These are phyloP conservation scores for Tephrocybe sp. DNA, from an alignment of 768 basidiomycete species.

Conservation along the genomic window DNA sequence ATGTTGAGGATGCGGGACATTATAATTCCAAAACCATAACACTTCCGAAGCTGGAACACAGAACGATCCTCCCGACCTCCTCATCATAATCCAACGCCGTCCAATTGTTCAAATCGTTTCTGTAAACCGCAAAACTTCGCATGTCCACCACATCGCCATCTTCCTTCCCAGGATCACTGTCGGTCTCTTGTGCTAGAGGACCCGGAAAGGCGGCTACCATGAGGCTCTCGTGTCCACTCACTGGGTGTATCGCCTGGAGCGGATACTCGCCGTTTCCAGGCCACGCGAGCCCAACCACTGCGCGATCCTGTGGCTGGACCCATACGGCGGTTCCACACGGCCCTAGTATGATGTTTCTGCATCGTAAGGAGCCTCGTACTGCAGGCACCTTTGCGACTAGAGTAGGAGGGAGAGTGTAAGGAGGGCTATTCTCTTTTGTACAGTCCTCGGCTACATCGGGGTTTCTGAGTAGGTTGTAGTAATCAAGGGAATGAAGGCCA, in stretches of 20 bases:
- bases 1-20: neutral
- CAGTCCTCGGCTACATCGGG: constrained; percentile 3
- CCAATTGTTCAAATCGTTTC: constrained; percentile 42
- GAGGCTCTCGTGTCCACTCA: constrained; percentile 28
- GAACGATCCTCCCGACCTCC: constrained; percentile 45
- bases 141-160: neutral
- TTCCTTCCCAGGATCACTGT: neutral
- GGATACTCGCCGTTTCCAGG: constrained; percentile 17
- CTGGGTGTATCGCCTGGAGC: constrained; percentile 13
- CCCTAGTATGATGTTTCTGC: constrained; percentile 52
- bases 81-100: constrained; percentile 63
- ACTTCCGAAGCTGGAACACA: constrained; percentile 48
- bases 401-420: constrained; percentile 50
- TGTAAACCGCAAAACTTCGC: constrained; percentile 26
- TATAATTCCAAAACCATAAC: constrained; percentile 40
- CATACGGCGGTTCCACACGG: constrained; percentile 57
- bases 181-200: constrained; percentile 21
- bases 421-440: constrained; percentile 1
- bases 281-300: constrained; percentile 33
- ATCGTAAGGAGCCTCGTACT: constrained; percentile 50
- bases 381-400: constrained; percentile 33
- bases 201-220: constrained; percentile 52
- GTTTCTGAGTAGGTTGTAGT: constrained; percentile 46
- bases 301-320: constrained; percentile 54
- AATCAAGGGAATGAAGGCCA: constrained; percentile 43